Evolutionary conservation across 2,329 filamentous ascomycete genomes (phyloP), one percentile per base, ranked within the genome.

Genomic region (Stemphylium beticola): DNA sequence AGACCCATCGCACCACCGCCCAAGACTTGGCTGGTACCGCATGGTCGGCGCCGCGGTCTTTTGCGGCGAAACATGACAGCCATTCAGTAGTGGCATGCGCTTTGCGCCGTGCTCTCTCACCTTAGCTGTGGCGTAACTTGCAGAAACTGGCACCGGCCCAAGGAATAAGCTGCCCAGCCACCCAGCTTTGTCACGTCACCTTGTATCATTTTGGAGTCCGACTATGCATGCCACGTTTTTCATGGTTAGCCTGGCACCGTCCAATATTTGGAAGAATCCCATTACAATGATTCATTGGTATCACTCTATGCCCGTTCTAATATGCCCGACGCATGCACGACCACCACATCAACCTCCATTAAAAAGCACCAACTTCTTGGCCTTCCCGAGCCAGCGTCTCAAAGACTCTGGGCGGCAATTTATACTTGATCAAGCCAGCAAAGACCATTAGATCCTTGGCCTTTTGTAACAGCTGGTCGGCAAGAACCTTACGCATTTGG

Each of bases 381-480:
- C 89, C 91, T 36, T 91, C 92, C 71, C 88, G 85, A 43, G 92
- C 93, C 69, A 98, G 79, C 60, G 89, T 90, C 80, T 97, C 93
- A 77, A 96, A 93, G 50, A 98, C 83, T 69, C 90, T 85, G 33
- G 91, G 89, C 45, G 92, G 91, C 78, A 98, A 84, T 69, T 95
- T 87, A 78, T 96, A 98, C 71, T 91, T 87, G 71, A 98, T 86
- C 82, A 96, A 87, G 52, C 92, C 93, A 14, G 92, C 93, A 80
- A 96, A 98, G 12, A 95, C 90, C 80, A 95, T 96, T 67, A 97
- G 77, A 76, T 98, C 93, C 75, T 92, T 87, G 34, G 91, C 92
- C 79, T 90, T 91, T 74, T 89, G 86, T 78, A 89, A 85, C 69
- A 96, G 80, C 67, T 89, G 83, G 53, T 89, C 86, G 46, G 88